phyloP scores from a whole-genome alignment of 768 basidiomycete genomes.

The Pleurotus cornucopiae region DNA sequence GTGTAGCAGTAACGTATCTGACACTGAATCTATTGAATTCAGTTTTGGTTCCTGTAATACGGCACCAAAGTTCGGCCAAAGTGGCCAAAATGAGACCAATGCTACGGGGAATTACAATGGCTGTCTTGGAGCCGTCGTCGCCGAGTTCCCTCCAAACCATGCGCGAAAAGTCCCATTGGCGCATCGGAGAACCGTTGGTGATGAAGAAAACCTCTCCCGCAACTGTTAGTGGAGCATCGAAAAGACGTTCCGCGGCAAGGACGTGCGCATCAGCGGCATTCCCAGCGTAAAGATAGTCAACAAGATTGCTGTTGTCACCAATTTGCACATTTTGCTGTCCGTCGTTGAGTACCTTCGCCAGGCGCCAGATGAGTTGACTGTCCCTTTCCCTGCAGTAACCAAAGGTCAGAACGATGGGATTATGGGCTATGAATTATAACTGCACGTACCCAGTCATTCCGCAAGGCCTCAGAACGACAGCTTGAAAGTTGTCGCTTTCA shows the following conservation, averaged over 20 bases:
- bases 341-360: slow-evolving; percentile 46
- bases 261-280: slow-evolving; percentile 58
- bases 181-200: slow-evolving; percentile 51
- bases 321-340: slow-evolving; percentile 30
- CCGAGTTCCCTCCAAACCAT: slow-evolving; percentile 35
- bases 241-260: slow-evolving; percentile 31
- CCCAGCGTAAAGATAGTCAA: slow-evolving; percentile 54
- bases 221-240: slow-evolving; percentile 19
- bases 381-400: slow-evolving; percentile 25
- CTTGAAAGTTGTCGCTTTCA: slow-evolving; percentile 32
- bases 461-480: slow-evolving; percentile 46
- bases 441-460: slow-evolving; percentile 50
- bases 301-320: slow-evolving; percentile 46
- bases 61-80: slow-evolving; percentile 30
- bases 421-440: neutral
- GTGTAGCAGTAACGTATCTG: slow-evolving; percentile 32
- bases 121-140: slow-evolving; percentile 18
- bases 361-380: slow-evolving; percentile 55
- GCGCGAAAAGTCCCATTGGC: slow-evolving; percentile 47
- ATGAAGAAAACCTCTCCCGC: slow-evolving; percentile 57
- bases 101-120: slow-evolving; percentile 25
- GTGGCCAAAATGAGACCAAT: slow-evolving; percentile 37
- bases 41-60: slow-evolving; percentile 39
- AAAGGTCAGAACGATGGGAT: too few relatives aligned
- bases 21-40: slow-evolving; percentile 38